Evolutionary conservation across 1,139 yeast genomes (phyloP).

Genomic region (Saccharomycopsis crataegensis): DNA sequence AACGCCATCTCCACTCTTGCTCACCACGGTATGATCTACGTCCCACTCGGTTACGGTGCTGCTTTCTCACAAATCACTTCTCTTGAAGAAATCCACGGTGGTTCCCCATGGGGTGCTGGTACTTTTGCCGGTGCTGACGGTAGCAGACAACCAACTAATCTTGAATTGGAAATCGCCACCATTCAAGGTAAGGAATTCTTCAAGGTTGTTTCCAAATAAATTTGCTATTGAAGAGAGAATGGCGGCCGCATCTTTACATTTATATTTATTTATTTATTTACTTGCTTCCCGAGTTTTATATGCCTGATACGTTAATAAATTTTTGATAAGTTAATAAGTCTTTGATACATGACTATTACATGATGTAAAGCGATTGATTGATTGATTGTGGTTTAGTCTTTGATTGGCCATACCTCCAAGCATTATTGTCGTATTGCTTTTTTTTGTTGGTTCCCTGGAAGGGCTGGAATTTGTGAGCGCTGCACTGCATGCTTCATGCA

Average conservation of each 20-base stretch:
- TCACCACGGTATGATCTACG: conserved; percentile 57
- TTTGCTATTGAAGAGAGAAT: background rate
- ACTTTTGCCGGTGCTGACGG: conserved; percentile 61
- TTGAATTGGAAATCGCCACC: conserved; percentile 52
- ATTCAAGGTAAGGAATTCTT: conserved; percentile 62
- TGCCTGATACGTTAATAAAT: too few species aligned
- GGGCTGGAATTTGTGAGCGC: too few species aligned
- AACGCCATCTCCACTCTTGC: conserved; percentile 44
- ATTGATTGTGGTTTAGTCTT: too few species aligned
- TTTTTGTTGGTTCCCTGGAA: too few species aligned
- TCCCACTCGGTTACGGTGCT: conserved; percentile 53
- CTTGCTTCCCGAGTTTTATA: too few species aligned
- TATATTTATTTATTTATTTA: too few species aligned
- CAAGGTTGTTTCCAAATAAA: conserved; percentile 29
- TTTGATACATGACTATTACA: too few species aligned
- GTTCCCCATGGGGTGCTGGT: conserved; percentile 73
- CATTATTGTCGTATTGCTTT: too few species aligned
- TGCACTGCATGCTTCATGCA: too few species aligned
- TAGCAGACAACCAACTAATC: conserved; percentile 49
- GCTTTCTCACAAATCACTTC: conserved; percentile 44
- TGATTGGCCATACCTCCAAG: too few species aligned
- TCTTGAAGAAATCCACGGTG: conserved; percentile 59
- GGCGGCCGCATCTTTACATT: background rate
- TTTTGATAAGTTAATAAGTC: too few species aligned
- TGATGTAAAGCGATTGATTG: too few species aligned